Percentiles rank a stretch among this genome's conserved stretches.
phyloP scores from a whole-genome alignment of 768 basidiomycete genomes.

The Psilocybe tampanensis region DNA sequence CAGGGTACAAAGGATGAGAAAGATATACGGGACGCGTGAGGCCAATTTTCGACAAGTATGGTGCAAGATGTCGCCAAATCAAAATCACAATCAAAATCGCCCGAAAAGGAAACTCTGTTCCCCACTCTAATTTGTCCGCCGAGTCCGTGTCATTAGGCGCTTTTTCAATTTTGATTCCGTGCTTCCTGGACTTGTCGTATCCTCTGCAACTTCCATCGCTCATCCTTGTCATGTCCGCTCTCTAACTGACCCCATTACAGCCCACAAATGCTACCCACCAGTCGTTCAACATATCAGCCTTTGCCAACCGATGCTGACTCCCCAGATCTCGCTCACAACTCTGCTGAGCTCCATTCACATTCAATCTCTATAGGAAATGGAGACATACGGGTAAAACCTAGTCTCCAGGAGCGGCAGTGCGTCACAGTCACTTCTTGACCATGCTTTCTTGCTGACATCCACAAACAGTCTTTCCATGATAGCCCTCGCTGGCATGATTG shows the following conservation, averaged over 20 bases:
- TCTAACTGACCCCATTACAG: background rate
- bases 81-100: slow-evolving; percentile 29
- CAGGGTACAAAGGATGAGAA: slow-evolving; percentile 8
- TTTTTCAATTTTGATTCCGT: background rate
- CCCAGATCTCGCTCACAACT: background rate
- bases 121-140: background rate
- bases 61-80: slow-evolving; percentile 38
- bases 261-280: background rate
- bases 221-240: background rate
- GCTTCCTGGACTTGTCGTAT: background rate
- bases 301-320: slow-evolving; percentile 13
- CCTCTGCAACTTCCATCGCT: background rate
- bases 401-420: slow-evolving; percentile 32
- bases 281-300: slow-evolving; percentile 13
- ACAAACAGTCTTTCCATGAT: slow-evolving; percentile 30
- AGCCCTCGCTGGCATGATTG: slow-evolving; percentile 40
- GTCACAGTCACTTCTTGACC: slow-evolving; percentile 6
- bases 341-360: background rate
- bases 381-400: slow-evolving; percentile 22
- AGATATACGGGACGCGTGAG: slow-evolving; percentile 16
- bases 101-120: slow-evolving; percentile 1
- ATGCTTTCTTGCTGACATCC: background rate
- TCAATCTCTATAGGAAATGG: slow-evolving; percentile 13
- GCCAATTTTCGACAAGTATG: slow-evolving; percentile 34
- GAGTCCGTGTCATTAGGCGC: background rate